Conservation (phyloP, 441 rosid genomes). For the Adansonia gregorii region DNA sequence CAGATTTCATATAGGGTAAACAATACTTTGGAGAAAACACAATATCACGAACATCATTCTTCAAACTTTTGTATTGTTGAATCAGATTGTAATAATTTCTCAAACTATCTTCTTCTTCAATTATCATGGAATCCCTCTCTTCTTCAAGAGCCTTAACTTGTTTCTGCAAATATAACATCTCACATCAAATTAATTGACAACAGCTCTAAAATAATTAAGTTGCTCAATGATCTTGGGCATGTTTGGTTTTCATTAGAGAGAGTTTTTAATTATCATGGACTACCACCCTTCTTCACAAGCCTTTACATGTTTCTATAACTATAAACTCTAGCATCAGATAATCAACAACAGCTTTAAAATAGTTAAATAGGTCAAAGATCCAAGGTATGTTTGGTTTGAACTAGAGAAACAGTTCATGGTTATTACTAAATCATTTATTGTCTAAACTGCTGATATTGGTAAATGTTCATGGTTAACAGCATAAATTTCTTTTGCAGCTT, state of each 20-base stretch:
- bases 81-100: slow-evolving; percentile 78
- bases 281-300: slow-evolving; percentile 67
- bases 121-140: slow-evolving; percentile 85
- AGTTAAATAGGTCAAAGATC: slow-evolving; percentile 22
- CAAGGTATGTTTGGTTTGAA: not conserved
- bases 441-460: slow-evolving; percentile 1
- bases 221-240: not conserved
- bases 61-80: slow-evolving; percentile 72
- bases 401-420: not conserved
- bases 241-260: slow-evolving; percentile 1
- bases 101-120: slow-evolving; percentile 94
- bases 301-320: slow-evolving; percentile 60
- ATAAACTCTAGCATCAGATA: slow-evolving; percentile 30
- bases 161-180: slow-evolving; percentile 57
- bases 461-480: slow-evolving; percentile 7
- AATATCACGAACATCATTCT: slow-evolving; percentile 78
- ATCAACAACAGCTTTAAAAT: slow-evolving; percentile 13
- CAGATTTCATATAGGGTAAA: slow-evolving; percentile 83
- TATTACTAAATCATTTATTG: not conserved
- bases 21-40: slow-evolving; percentile 82
- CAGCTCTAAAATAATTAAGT: not conserved
- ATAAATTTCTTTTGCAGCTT: not conserved
- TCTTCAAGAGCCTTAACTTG: slow-evolving; percentile 77
- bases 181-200: slow-evolving; percentile 26
- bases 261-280: slow-evolving; percentile 55